Base-by-base conservation (phyloP, 2,329 filamentous ascomycete genomes). In the Epichloe typhina region DNA sequence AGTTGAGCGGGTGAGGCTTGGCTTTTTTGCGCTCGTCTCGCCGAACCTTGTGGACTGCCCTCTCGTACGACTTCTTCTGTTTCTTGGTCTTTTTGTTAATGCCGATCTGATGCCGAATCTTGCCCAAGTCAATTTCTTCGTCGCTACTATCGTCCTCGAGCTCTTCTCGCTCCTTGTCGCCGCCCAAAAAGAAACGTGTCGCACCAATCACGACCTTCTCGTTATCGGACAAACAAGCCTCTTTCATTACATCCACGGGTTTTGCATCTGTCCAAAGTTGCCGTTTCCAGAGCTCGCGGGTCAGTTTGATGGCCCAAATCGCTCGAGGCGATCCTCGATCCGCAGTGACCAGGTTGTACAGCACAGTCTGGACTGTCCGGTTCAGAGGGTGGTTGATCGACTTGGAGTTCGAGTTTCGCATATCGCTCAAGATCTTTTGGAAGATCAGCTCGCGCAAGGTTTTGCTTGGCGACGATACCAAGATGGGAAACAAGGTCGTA, bases 41-140 rank as follows among this genome's bases (percentile, higher is more conserved):
- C 71, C 88, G 94, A 40, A 95, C 78, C 56, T 83, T 87, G n/a
- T 82, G 79, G 3, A 89, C 78, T 0, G 93, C 93, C 64, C 82
- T 88, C 51, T 86, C 86, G 49, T 95, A 79, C 35, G 81, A 78
- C 59, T 84, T 86, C 48, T 83, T 79, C 58, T 87, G 83, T 74
- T 97, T 97, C 65, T 86, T 91, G 15, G 82, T 86, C 74, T 97
- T 98, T 71, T 97, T 98, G 74, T 95, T 97, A 71, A 97, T 94
- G 42, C 82, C 85, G 31, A 82, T 77, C 66, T 93, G 86, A 66
- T 96, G 90, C 64, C 84, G 84, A 51, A 97, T 70, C 65, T 87
- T 86, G 52, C 77, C 80, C 58, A 98, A 77, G 64, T 97, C 89
- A 15, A 80, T 71, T 1, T 82, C 79, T 41, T 94, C 88, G 57